Base-by-base conservation (phyloP, 257 asterid genomes). In the Ballota nigra region DNA sequence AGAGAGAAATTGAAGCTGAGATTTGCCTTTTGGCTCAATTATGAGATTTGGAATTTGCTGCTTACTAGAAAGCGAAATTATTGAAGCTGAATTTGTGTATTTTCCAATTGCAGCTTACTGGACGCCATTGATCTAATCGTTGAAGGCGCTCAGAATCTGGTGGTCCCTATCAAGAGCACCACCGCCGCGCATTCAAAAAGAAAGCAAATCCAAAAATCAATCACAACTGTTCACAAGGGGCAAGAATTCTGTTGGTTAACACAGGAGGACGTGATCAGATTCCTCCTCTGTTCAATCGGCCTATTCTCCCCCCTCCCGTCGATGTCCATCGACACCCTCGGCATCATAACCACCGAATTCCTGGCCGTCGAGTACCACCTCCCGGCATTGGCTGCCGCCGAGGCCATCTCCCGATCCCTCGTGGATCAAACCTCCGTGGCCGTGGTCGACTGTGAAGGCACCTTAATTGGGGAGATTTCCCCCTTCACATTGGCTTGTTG, bases 201-300 rank as follows among this genome's bases (percentile, higher is more conserved):
- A 49, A 91, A 86, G 74, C 82, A 73, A 3, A 73, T 82, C 60
- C 90, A 76, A 38, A 80, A 85, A 73, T 64, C 55, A 29, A 66
- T 10, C 63, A 20, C 19, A 38, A 83, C 91, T 2, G 56, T 52
- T 49, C 96, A 89, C 86, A 78, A 81, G 45, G 97, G 93, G 74
- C 83, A 71, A 4, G 86, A 92, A 76, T 92, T 87, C 79, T 92
- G 97, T 66, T 92, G 96, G 97, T 45, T 92, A 60, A 86, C 96
- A 5, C 96, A 87, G 68, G 97, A 92, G 77, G 97, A 92, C 24
- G 80, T 92, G 55, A 72, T 92, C 63, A 55, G 93, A 55, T 92
- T 86, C 66, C 86, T 92, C 40, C 85, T 89, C 26, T 80, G 89
- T 78, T 87, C 96, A 2, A 87, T 92, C 18, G 90, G 93, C 62